Evolutionary conservation across 1,284 basidiomycete genomes (phyloP), one percentile per base, ranked within the genome.

Genomic region (Cerioporus squamosus): DNA sequence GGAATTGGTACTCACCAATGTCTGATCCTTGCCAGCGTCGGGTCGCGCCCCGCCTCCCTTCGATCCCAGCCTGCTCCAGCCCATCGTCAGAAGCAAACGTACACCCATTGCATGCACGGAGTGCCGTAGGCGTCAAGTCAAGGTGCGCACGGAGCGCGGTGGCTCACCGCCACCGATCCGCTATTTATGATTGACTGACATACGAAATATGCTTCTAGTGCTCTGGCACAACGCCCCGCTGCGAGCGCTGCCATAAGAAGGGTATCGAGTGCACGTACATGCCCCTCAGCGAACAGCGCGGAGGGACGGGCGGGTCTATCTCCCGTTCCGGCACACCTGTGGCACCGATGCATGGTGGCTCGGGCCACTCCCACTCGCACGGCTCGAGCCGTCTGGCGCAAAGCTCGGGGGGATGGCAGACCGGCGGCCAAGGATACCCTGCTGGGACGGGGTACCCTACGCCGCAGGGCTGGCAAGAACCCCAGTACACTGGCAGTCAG

Each of bases 71-170:
- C 58, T 70, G 22, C 63, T 72, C 29, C 60, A 64, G 31, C 69
- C 71, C 40, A 67, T 72, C 23, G 68, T 70, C 42, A 66, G 74
- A 44, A 69, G 74, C 56, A 77, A 77, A 61, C 74, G 82, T 55
- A 79, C 78, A 1, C 73, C 77, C 23, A 79, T 84, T 61, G 84
- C 84, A 10, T 86, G 84, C 68, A 73, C 70, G 1, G 72, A 74
- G 57, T 86, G 84, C 65, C 79, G 84, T n/a, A 68, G 71, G 39
- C 76, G 80, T 12, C 84, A 86, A 70, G 77, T 84, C 53, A 83
- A 81, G 74, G 84, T 81, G 59, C 44, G 68, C 58, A 17, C n/a
- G 24, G 33, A 36, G 33, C 33, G 33, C 33, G 33, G 33, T 22
- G 10, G 29, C n/a, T 52, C 47, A 54, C 44, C 45, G 58, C 45